Evolutionary conservation across 2,329 filamentous ascomycete species (phyloP), one percentile per base, ranked within the genome.

Genomic region (Gyromitra esculenta): DNA sequence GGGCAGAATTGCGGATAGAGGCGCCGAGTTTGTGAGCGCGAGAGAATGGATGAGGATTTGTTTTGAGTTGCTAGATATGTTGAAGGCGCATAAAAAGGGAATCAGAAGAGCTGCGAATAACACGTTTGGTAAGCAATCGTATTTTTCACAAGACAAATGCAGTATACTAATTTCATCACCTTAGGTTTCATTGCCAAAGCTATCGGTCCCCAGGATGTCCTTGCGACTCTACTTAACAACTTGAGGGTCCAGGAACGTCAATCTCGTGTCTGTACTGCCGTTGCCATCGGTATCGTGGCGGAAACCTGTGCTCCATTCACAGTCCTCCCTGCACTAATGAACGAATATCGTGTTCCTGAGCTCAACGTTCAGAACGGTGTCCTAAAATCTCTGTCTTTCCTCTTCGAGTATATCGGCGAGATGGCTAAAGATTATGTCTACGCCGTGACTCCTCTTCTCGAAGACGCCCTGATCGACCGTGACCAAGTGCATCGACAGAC

Each of bases 391-490:
- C 88, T 99, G 68, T 96, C 93, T 5, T 99, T 99, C 88, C 87
- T 99, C 77, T 99, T 98, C 82, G 96, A 99, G 83, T 99, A 99
- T 85, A 99, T 99, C 83, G 96, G 96, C 79, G 96, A 99, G 84
- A 98, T 99, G 96, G 93, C 94, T 79, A 99, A 98, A 85, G 96
- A 99, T 84, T 99, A 99, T 83, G 96, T 99, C 82, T 99, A 99
- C 82, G 96, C 96, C 18, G 94, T 99, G 43, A 97, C 94, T 1
- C 96, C 96, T 5, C 87, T 99, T 8, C 90, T 99, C 1, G 96
- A 99, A 83, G 96, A 99, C 82, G 96, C 96, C 1, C 90, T 99
- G 77, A 97, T 97, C 84, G 96, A 99, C 84, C 91, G 96, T 77
- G 96, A 99, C 83, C 96, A 99, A 85, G 96, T 99, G 0, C 96